Evolutionary conservation across 768 basidiomycete genomes (phyloP).

Genomic region (Agrocybe praecox): DNA sequence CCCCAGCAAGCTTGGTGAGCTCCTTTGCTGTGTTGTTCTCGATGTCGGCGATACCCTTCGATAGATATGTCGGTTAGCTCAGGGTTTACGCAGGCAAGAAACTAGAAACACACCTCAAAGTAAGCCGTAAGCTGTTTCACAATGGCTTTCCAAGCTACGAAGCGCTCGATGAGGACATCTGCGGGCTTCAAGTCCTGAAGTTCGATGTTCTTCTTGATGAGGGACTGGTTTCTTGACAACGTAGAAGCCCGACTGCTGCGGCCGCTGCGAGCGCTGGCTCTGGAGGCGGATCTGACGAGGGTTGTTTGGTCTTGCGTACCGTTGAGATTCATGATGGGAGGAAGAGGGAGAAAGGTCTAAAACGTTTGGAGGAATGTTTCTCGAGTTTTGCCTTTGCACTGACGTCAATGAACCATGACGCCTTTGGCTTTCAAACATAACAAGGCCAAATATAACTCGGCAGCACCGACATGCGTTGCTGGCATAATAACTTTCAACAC

Average conservation of each 20-base stretch:
- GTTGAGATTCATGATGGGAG: conserved; percentile 1
- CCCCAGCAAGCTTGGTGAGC: conserved; percentile 89
- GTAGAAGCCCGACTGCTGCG: conserved; percentile 64
- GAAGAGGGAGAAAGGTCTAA: neutral
- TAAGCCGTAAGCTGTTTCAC: conserved; percentile 95
- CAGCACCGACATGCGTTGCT: neutral
- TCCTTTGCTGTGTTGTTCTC: conserved; percentile 94
- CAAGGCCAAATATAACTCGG: neutral
- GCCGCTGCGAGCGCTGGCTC: conserved; percentile 64
- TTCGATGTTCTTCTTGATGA: conserved; percentile 94
- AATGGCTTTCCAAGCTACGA: conserved; percentile 93
- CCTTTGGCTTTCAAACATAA: neutral
- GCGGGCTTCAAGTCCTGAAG: conserved; percentile 90
- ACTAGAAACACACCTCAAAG: conserved; percentile 58
- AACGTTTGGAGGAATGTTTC: neutral
- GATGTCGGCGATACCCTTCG: conserved; percentile 71
- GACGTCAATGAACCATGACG: neutral
- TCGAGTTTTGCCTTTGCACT: neutral
- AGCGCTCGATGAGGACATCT: conserved; percentile 95
- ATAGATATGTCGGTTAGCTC: neutral
- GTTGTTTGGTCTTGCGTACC: neutral
- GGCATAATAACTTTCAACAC: neutral
- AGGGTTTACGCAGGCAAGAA: neutral
- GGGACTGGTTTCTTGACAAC: conserved; percentile 76
- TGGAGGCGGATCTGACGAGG: conserved; percentile 35